phyloP scores from a whole-genome alignment of 2,329 filamentous ascomycete species.

The Plenodomus biglobosus region DNA sequence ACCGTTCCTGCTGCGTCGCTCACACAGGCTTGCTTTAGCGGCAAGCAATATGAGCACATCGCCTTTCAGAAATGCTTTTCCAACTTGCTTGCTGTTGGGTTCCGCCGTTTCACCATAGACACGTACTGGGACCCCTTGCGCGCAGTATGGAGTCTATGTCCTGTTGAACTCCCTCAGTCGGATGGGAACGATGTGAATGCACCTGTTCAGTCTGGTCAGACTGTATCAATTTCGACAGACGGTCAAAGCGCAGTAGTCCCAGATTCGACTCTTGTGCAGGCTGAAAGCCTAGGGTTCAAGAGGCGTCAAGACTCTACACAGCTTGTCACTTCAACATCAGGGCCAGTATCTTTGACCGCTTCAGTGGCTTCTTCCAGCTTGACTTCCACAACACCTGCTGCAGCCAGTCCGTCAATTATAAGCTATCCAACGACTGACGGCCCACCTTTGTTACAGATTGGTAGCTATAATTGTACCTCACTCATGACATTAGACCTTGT shows the following conservation, averaged over 20 bases:
- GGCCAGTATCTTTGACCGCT: background rate
- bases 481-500: slow-evolving; percentile 55
- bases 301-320: slow-evolving; percentile 12
- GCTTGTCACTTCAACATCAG: slow-evolving; percentile 2
- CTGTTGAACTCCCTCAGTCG: slow-evolving; percentile 53
- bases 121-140: slow-evolving; percentile 63
- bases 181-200: slow-evolving; percentile 6
- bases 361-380: slow-evolving; percentile 4
- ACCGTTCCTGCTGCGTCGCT: slow-evolving; percentile 60
- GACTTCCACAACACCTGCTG: slow-evolving; percentile 9
- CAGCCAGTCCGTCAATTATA: slow-evolving; percentile 17
- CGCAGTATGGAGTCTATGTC: slow-evolving; percentile 62
- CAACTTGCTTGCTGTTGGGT: slow-evolving; percentile 63
- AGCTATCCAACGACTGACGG: slow-evolving; percentile 23
- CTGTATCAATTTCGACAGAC: slow-evolving; percentile 17
- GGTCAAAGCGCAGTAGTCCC: slow-evolving; percentile 20
- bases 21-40: slow-evolving; percentile 60
- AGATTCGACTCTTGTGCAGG: slow-evolving; percentile 10
- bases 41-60: slow-evolving; percentile 56
- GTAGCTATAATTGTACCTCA: slow-evolving; percentile 57
- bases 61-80: slow-evolving; percentile 60
- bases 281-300: background rate
- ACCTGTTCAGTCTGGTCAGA: slow-evolving; percentile 15
- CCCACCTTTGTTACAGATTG: slow-evolving; percentile 49
- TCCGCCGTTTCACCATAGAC: slow-evolving; percentile 60